Base-by-base conservation (phyloP, 1,284 basidiomycete species). In the Thelephora terrestris region DNA sequence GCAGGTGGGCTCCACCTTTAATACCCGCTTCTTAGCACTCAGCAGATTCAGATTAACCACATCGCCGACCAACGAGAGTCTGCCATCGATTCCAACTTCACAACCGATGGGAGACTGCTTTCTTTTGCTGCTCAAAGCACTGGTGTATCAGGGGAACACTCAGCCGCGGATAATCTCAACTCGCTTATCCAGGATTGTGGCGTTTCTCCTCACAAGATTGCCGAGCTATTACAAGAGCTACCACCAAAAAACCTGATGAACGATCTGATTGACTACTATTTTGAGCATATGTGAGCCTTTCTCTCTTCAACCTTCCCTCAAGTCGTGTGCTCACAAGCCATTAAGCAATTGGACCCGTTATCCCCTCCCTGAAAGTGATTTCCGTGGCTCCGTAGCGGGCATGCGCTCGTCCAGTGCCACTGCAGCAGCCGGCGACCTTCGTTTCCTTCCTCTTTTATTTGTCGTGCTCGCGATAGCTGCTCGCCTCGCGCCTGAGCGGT, bases 281-380 rank as follows among this genome's bases (percentile, higher is more conserved):
- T 90, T 57, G 64, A 68, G 34, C 70, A 76, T n/a, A 77, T 90
- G 86, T 87, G 57, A 32, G 29, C 29, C 59, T 82, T 68, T 16
- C 38, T 35, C 34, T 45, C 25, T 45, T 18, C 16, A 27, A 25
- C 45, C 43, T 54, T 21, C 52, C 27, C 9, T 14, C 49, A 35
- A 20, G 34, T 38, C 27, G 38, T 47, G 12, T 20, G 42, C 16
- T 43, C 35, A 20, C 16, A 32, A 48, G 18, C 37, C 29, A 25
- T 56, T 61, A 57, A 92, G 93, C 64, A 96, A 96, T 62, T 91
- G 89, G 76, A 91, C 91, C n/a, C 80, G 92, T 36, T 93, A 95
- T 64, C 92, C 92, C 25, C 78, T 96, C 27, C 91, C 90, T 43
- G 92, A 95, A 57, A 76, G 77, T 44, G 83, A 90, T 49, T 96